Conservation (phyloP, 2,329 filamentous ascomycete genomes). For the Ceratocystis variospora region DNA sequence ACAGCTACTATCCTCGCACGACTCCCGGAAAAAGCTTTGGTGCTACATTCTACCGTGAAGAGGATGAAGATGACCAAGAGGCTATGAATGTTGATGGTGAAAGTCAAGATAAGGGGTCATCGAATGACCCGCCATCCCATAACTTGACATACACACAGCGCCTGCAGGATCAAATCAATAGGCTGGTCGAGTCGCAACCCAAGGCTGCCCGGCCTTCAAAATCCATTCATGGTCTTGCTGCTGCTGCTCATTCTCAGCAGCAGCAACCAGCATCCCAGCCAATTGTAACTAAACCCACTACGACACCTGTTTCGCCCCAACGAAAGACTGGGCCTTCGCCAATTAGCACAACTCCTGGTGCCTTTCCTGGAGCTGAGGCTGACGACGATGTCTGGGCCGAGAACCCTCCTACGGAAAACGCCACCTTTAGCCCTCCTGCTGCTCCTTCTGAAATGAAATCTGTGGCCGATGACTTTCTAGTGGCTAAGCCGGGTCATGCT, state of each 20-base stretch:
- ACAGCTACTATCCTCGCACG: constrained; percentile 59
- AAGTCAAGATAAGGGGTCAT: constrained; percentile 30
- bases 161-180: constrained; percentile 82
- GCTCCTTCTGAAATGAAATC: constrained; percentile 10
- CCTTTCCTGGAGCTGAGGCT: background rate
- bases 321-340: constrained; percentile 23
- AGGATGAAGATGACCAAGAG: constrained; percentile 40
- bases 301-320: constrained; percentile 21
- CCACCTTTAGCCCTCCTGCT: constrained; percentile 2
- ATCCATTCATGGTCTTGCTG: constrained; percentile 30
- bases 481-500: constrained; percentile 31
- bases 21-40: constrained; percentile 63
- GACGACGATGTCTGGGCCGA: constrained; percentile 43
- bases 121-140: constrained; percentile 34
- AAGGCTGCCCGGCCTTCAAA: constrained; percentile 36
- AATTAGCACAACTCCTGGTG: constrained; percentile 31
- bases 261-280: background rate
- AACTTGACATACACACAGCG: constrained; percentile 89
- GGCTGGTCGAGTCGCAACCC: constrained; percentile 46
- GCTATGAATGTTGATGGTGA: constrained; percentile 24
- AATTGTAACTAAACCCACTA: constrained; percentile 25
- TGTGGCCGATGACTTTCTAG: constrained; percentile 25
- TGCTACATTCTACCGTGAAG: constrained; percentile 32
- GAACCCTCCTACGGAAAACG: constrained; percentile 31
- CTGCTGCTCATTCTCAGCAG: constrained; percentile 16